A percentile compares a stretch with the other conserved stretches of the same genome.
Evolutionary conservation across 2,329 filamentous ascomycete genomes (phyloP).

Genomic region (Botryosphaeria agaves): DNA sequence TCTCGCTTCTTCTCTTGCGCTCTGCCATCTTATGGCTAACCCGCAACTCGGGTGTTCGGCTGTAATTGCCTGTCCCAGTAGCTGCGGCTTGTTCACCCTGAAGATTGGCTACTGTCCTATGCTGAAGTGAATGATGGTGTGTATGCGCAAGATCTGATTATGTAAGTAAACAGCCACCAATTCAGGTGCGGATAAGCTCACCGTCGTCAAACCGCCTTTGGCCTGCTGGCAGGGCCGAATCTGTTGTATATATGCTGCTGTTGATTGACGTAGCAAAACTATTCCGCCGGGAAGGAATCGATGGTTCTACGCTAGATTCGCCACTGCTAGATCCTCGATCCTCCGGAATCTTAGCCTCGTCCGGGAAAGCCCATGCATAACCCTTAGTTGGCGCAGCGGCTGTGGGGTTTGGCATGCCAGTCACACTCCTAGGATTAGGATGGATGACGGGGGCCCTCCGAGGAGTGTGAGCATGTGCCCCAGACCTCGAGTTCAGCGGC

Average conservation of each 20-base stretch:
- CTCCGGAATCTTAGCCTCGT: constrained; percentile 43
- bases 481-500: constrained; percentile 18
- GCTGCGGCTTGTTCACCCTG: constrained; percentile 38
- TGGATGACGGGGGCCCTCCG: constrained; percentile 62
- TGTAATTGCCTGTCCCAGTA: constrained; percentile 53
- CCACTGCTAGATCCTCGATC: constrained; percentile 29
- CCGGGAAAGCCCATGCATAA: constrained; percentile 71
- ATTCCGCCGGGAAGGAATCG: constrained; percentile 51
- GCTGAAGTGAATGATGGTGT: constrained; percentile 63
- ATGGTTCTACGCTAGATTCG: constrained; percentile 28
- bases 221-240: constrained; percentile 53
- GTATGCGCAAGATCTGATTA: constrained; percentile 24
- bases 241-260: constrained; percentile 62
- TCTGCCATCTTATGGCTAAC: constrained; percentile 77
- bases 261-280: constrained; percentile 63
- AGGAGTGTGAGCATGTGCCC: constrained; percentile 23
- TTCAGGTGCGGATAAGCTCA: constrained; percentile 8
- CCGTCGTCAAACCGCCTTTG: constrained; percentile 56
- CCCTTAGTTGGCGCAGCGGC: constrained; percentile 68
- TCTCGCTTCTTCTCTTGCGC: constrained; percentile 67
- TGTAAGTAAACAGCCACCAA: background rate
- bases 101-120: constrained; percentile 52
- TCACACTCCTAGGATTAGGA: constrained; percentile 42
- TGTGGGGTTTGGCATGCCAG: constrained; percentile 43
- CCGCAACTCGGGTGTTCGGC: constrained; percentile 62